Base-by-base conservation (phyloP, 352 stramenopile genomes). In the Globisporangium middletonii region DNA sequence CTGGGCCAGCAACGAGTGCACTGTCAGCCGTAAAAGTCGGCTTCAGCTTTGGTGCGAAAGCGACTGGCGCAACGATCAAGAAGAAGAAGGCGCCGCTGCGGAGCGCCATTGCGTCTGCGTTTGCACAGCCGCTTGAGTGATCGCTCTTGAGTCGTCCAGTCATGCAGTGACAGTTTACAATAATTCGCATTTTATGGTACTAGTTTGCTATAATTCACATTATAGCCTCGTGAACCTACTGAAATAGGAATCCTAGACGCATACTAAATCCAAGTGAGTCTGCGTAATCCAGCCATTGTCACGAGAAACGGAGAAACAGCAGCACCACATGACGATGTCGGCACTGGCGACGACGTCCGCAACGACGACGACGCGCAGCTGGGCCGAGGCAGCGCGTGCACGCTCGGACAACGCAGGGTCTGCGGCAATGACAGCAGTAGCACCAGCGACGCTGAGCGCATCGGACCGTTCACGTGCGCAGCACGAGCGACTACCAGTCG, bases 11-110 rank as follows among this genome's bases (percentile, higher is more conserved):
- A 1, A 23, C 41, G 9, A 46, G 18, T 12, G 41, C 6, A 19
- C 13, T 38, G 33, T 1, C 41, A 19, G 41, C 41, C 3, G 41
- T 4, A 0, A 76, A 72, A 50, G 45, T 70, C 27, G 73, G 68
- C 5, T 77, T 79, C 19, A 62, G 50, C 12, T 75, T 83, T 50
- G 59, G 61, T 9, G 60, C 57, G 45, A 82, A 77, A 37, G 18
- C 50, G 27, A 33, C 69, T 65, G 27, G 1, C 13, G 11, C 28
- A 28, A 1, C 45, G 18, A 9, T 12, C 5, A 63, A 63, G 55
- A 60, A 60, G 27, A 48, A 48, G n/a, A n/a, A n/a, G n/a, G n/a
- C n/a, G 43, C 43, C 43, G 8, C 43, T 37, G 18, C 12, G 18
- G n/a, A 48, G 48, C 18, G 18, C 49, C 19, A 18, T 57, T 18